Conservation (phyloP, 805 yeast genomes). For the Cyberlindnera americana region DNA sequence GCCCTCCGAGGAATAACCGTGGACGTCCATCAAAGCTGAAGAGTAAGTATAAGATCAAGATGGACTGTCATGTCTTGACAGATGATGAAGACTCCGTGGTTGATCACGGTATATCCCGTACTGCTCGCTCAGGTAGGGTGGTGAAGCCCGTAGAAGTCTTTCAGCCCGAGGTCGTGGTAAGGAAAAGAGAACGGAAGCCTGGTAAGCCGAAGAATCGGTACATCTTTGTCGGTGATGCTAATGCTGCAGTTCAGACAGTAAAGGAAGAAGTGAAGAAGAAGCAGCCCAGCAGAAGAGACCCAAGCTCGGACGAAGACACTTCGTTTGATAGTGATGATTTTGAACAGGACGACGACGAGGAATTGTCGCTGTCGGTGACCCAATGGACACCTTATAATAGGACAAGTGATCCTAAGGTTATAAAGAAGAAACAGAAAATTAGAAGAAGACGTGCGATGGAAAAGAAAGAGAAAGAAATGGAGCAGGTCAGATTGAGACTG, state of each 20-base stretch:
- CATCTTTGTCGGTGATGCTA: too few species aligned
- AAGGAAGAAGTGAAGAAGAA: not conserved
- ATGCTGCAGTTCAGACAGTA: not conserved
- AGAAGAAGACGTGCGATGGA: not conserved
- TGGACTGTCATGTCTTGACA: not conserved
- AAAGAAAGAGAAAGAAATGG: constrained; percentile 1
- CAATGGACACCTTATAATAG: constrained; percentile 2
- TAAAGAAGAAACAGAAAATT: not conserved
- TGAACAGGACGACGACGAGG: not conserved
- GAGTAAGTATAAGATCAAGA: not conserved
- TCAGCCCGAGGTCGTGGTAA: not conserved
- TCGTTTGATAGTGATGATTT: not conserved
- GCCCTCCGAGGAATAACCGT: not conserved
- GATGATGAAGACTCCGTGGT: constrained; percentile 3
- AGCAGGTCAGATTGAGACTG: not conserved
- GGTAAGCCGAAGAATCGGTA: too few species aligned
- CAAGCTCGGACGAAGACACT: not conserved
- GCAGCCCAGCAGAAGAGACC: not conserved
- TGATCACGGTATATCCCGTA: not conserved
- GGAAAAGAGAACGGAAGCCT: not conserved
- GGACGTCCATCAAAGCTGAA: constrained; percentile 2
- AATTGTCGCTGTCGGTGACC: not conserved
- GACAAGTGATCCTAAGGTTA: not conserved
- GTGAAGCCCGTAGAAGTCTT: not conserved
- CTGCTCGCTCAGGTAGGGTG: not conserved